Evolutionary conservation across 2,329 filamentous ascomycete genomes (phyloP).

Genomic region (Thielaviopsis musarum): DNA sequence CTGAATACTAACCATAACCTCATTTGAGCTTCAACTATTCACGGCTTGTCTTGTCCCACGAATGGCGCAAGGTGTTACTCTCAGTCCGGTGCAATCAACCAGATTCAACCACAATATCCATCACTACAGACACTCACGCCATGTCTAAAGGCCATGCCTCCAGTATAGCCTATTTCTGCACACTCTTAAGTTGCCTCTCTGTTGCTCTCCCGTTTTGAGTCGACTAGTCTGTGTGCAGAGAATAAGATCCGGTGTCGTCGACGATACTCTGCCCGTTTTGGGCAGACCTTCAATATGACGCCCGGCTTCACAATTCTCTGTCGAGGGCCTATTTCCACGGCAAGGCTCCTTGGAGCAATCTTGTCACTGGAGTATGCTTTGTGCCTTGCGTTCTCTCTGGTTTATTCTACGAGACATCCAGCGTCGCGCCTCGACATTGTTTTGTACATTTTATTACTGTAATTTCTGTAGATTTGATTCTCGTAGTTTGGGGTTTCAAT

Average conservation of each 20-base stretch:
- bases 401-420: conserved; percentile 1
- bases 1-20: not conserved
- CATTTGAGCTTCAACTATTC: not conserved
- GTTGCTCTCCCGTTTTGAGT: conserved; percentile 61
- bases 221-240: conserved; percentile 96
- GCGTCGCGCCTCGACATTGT: conserved; percentile 5
- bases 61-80: not conserved
- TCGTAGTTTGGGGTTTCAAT: not conserved
- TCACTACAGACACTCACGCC: not conserved
- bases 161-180: conserved; percentile 34
- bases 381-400: conserved; percentile 6
- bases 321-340: conserved; percentile 4
- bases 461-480: not conserved
- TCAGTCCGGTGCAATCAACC: not conserved
- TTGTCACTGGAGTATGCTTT: conserved; percentile 4
- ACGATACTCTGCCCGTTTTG: conserved; percentile 35
- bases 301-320: conserved; percentile 10
- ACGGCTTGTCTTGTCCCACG: not conserved
- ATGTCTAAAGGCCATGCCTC: not conserved
- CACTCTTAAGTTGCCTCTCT: conserved; percentile 94
- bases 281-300: conserved; percentile 15
- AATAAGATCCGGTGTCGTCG: conserved; percentile 35
- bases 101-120: not conserved
- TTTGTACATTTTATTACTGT: conserved; percentile 4
- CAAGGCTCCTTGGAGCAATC: conserved; percentile 9